Conservation (phyloP, 176 grass and related monocot species). For the Panicum miliaceum region DNA sequence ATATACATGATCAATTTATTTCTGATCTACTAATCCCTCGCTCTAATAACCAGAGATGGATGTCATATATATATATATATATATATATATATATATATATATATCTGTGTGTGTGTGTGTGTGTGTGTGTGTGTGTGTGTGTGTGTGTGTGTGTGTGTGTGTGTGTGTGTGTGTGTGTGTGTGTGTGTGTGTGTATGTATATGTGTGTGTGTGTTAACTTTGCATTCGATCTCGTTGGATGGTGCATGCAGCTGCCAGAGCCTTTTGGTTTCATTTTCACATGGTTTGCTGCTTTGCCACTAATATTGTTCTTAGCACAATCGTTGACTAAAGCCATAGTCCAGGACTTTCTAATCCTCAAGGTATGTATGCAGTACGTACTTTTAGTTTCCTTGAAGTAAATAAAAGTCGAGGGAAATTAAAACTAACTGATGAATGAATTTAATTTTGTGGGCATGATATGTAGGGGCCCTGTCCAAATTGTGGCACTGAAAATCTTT, state of each 20-base stretch:
- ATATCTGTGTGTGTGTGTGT: too few species aligned
- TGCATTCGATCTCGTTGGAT: slow-evolving; percentile 1
- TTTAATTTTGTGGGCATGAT: slow-evolving; percentile 4
- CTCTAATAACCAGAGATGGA: too few species aligned
- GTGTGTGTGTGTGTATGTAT: too few species aligned
- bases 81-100: too few species aligned
- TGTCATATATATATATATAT: too few species aligned
- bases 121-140: too few species aligned
- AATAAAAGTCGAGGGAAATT: not conserved
- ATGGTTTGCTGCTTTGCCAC: slow-evolving; percentile 93
- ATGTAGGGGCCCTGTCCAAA: slow-evolving; percentile 87
- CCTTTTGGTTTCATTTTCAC: slow-evolving; percentile 95
- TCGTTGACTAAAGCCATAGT: slow-evolving; percentile 77
- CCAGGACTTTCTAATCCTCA: slow-evolving; percentile 87
- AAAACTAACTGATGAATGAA: slow-evolving; percentile 4
- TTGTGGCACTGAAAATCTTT: slow-evolving; percentile 91
- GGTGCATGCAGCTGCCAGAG: slow-evolving; percentile 88
- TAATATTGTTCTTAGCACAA: slow-evolving; percentile 66
- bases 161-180: too few species aligned
- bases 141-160: too few species aligned
- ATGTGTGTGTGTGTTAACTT: too few species aligned
- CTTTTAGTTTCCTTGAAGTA: not conserved
- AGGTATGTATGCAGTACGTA: slow-evolving; percentile 43
- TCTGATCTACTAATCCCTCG: not conserved
- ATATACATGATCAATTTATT: not conserved